phyloP scores from a whole-genome alignment of 2,329 filamentous ascomycete genomes.

The Aspergillus neoniger region DNA sequence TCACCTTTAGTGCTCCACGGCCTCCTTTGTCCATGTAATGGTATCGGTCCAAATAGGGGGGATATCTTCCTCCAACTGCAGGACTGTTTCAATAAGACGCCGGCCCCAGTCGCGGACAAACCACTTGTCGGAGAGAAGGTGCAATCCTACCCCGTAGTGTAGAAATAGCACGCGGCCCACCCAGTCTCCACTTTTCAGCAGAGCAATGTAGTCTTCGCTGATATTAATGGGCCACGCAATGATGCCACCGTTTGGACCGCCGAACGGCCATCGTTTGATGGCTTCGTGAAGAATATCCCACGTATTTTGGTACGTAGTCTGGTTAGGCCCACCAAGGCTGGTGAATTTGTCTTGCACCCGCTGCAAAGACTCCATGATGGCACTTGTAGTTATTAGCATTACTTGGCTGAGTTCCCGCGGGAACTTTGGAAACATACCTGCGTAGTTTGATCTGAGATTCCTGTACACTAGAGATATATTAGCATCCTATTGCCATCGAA shows the following conservation, averaged over 20 bases:
- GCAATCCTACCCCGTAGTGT: conserved; percentile 34
- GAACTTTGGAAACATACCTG: conserved; percentile 10
- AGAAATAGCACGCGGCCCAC: conserved; percentile 33
- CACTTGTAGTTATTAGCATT: conserved; percentile 21
- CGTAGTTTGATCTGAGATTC: conserved; percentile 18
- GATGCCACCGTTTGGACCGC: conserved; percentile 31
- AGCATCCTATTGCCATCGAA: background rate
- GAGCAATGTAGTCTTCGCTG: conserved; percentile 26
- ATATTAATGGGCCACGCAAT: conserved; percentile 36
- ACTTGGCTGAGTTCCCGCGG: background rate
- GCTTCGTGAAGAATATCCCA: conserved; percentile 31
- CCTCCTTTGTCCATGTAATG: conserved; percentile 30
- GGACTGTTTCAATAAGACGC: conserved; percentile 30
- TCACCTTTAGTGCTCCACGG: conserved; percentile 22
- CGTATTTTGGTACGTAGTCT: conserved; percentile 24
- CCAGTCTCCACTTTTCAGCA: conserved; percentile 34
- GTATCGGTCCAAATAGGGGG: conserved; percentile 31
- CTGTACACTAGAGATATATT: conserved; percentile 2
- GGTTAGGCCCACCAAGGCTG: conserved; percentile 14
- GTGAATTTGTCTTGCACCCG: conserved; percentile 14
- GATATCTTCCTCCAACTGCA: conserved; percentile 29
- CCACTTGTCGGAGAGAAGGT: conserved; percentile 36
- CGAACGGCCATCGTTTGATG: conserved; percentile 32
- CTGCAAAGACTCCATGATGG: conserved; percentile 27
- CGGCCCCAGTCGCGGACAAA: conserved; percentile 37